Evolutionary conservation across 2,329 filamentous ascomycete genomes (phyloP).

Genomic region (Paracoccidioides lutzii): DNA sequence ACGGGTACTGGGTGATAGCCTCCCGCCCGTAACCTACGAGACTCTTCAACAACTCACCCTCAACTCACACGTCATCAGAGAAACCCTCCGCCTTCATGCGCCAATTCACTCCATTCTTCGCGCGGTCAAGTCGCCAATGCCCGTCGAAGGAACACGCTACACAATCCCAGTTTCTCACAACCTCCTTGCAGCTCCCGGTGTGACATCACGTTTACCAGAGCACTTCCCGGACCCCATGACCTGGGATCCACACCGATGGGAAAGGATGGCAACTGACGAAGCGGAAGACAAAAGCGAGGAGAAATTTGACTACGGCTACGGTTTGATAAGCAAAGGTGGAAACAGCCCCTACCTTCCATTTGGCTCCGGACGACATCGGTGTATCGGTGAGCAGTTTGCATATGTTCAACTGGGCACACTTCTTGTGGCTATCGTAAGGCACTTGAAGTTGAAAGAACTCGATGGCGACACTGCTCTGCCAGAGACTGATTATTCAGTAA

Average conservation of each 20-base stretch:
- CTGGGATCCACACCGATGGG: slow-evolving; percentile 92
- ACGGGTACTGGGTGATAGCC: slow-evolving; percentile 55
- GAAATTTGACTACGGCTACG: slow-evolving; percentile 88
- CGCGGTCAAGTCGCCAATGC: slow-evolving; percentile 78
- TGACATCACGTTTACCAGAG: slow-evolving; percentile 55
- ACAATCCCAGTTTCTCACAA: slow-evolving; percentile 68
- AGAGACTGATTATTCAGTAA: slow-evolving; percentile 45
- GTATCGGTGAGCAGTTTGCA: slow-evolving; percentile 94
- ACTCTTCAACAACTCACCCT: slow-evolving; percentile 66
- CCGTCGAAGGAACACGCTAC: slow-evolving; percentile 68
- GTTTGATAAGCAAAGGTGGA: slow-evolving; percentile 80
- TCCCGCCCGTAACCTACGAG: slow-evolving; percentile 65
- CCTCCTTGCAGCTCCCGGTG: slow-evolving; percentile 73
- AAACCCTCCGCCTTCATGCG: slow-evolving; percentile 79
- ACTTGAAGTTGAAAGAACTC: slow-evolving; percentile 67
- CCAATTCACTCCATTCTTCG: slow-evolving; percentile 94
- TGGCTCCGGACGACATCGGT: slow-evolving; percentile 81
- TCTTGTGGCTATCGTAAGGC: slow-evolving; percentile 58
- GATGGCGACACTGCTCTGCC: slow-evolving; percentile 39
- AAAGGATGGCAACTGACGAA: slow-evolving; percentile 43
- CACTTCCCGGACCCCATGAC: slow-evolving; percentile 70
- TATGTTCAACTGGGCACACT: slow-evolving; percentile 87
- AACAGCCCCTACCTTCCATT: slow-evolving; percentile 87
- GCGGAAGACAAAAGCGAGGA: slow-evolving; percentile 45
- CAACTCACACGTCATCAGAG: slow-evolving; percentile 75